Evolutionary conservation across 495 filamentous ascomycete species (phyloP).

Genomic region (Talaromyces thailandensis): DNA sequence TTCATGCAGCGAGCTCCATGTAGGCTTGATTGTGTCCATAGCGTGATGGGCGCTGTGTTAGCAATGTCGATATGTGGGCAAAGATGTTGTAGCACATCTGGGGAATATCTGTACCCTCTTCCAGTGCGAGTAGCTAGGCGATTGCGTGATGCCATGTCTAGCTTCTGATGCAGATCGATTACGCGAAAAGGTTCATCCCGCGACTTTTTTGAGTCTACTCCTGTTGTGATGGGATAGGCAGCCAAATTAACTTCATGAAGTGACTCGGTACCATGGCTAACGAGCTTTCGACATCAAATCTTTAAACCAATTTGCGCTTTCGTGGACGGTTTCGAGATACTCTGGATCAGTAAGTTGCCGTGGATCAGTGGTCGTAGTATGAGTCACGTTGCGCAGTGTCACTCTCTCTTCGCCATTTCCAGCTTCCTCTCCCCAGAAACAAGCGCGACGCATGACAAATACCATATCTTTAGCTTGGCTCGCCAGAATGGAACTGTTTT

Average conservation of each 20-base stretch:
- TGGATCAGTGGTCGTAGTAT: neutral
- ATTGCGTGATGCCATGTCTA: too few relatives aligned
- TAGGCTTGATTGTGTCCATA: too few relatives aligned
- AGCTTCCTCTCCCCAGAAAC: conserved; percentile 32
- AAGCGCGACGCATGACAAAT: conserved; percentile 28
- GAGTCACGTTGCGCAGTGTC: neutral
- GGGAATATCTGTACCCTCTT: too few relatives aligned
- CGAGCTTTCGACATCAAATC: neutral
- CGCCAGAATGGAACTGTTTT: conserved; percentile 16
- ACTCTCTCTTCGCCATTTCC: conserved; percentile 25
- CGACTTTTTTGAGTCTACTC: too few relatives aligned
- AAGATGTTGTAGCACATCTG: too few relatives aligned
- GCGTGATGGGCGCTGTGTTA: too few relatives aligned
- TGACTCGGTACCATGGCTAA: neutral
- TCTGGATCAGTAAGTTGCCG: neutral
- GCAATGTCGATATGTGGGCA: too few relatives aligned
- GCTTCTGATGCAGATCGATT: too few relatives aligned
- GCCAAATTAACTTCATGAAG: neutral
- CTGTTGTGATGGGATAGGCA: too few relatives aligned
- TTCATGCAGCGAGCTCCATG: too few relatives aligned
- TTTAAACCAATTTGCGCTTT: conserved; percentile 1
- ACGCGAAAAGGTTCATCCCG: too few relatives aligned
- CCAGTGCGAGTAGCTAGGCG: too few relatives aligned
- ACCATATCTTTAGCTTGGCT: conserved; percentile 31
- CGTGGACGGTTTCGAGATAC: neutral